A percentile compares a stretch with the other conserved stretches of the same genome.
Conservation (phyloP, 352 stramenopile species). For the Globisporangium mamillatum region DNA sequence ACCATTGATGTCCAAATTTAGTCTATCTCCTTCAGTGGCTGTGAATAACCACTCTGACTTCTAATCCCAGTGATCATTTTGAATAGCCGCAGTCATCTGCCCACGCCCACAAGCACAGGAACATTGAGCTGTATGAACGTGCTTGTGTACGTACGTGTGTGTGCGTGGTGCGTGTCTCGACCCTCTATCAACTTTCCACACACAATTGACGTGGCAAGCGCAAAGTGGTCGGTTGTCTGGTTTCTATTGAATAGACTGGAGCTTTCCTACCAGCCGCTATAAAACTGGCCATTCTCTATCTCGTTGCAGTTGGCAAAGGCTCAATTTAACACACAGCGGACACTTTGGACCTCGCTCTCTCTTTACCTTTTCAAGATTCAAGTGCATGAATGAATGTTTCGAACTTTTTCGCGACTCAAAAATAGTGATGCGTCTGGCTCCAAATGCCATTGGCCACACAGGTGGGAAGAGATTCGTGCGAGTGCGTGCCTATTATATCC, state of each 20-base stretch:
- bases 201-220: conserved; percentile 7
- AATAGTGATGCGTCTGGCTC: neutral
- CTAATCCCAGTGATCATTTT: neutral
- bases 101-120: neutral
- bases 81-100: neutral
- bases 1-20: too few species aligned
- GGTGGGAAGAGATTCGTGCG: neutral
- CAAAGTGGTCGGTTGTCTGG: too few species aligned
- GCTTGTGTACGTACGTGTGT: neutral
- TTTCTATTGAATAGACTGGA: neutral
- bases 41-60: too few species aligned
- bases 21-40: too few species aligned
- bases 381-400: neutral
- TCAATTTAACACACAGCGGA: neutral
- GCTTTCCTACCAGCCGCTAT: neutral
- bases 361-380: neutral
- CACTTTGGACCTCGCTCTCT: neutral
- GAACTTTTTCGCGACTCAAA: neutral
- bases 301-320: neutral
- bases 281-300: neutral
- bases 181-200: neutral
- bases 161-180: neutral
- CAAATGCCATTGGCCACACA: neutral
- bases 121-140: neutral
- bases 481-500: neutral